Evolutionary conservation across 768 basidiomycete species (phyloP).

Genomic region (Lyophyllum shimeji): DNA sequence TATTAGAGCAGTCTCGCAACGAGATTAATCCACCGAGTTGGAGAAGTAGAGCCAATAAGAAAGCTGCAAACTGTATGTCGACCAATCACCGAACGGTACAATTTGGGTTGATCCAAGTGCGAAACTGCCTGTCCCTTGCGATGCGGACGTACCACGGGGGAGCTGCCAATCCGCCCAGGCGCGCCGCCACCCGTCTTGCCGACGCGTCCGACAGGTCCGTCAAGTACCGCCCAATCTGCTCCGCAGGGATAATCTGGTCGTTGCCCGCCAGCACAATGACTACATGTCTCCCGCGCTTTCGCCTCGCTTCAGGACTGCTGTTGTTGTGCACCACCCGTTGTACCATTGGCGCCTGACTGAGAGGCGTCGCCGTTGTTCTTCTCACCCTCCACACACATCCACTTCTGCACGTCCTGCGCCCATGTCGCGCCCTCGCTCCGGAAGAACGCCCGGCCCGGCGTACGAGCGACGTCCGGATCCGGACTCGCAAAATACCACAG

Average conservation of each 20-base stretch:
- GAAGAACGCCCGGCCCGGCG: slow-evolving; percentile 61
- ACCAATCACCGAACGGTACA: no score
- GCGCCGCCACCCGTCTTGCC: slow-evolving; percentile 22
- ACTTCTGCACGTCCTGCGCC: slow-evolving; percentile 49
- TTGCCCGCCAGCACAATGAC: slow-evolving; percentile 34
- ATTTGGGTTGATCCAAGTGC: no score
- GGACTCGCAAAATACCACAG: slow-evolving; percentile 68
- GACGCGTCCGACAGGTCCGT: slow-evolving; percentile 25
- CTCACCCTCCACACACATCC: slow-evolving; percentile 14
- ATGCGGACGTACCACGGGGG: no score
- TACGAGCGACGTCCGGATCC: slow-evolving; percentile 61
- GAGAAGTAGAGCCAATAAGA: no score
- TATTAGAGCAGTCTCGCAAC: no score
- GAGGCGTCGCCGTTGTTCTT: neutral
- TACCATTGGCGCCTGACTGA: no score
- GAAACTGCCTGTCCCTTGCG: no score
- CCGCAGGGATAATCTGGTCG: slow-evolving; percentile 41
- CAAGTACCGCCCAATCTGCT: slow-evolving; percentile 34
- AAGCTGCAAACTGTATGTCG: no score
- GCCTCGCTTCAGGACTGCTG: neutral
- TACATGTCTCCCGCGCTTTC: slow-evolving; percentile 22
- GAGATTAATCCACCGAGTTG: no score
- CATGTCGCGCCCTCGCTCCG: slow-evolving; percentile 65
- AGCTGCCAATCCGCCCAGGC: slow-evolving; percentile 9
- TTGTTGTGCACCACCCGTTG: no score